Evolutionary conservation across 2,329 filamentous ascomycete species (phyloP).

Genomic region (Penicillium glabrum): DNA sequence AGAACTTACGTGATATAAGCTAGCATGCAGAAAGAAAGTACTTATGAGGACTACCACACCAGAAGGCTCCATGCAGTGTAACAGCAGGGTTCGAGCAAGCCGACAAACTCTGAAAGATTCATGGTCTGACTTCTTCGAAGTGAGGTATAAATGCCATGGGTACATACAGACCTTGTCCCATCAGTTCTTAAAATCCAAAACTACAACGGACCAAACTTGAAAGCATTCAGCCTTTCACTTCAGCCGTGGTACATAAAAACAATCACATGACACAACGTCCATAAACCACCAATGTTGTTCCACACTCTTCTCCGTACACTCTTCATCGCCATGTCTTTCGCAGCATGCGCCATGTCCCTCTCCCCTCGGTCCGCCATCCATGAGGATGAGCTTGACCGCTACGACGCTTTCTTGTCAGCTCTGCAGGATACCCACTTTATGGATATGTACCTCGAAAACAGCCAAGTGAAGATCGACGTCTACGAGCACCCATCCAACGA

Average conservation of each 20-base stretch:
- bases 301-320: neutral
- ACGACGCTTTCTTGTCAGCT: slow-evolving; percentile 1
- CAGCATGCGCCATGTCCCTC: neutral
- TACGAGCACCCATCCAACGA: slow-evolving; percentile 2
- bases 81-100: neutral
- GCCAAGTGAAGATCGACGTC: slow-evolving; percentile 6
- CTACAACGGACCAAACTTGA: too few species aligned
- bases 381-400: slow-evolving; percentile 7
- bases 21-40: neutral
- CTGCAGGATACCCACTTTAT: slow-evolving; percentile 3
- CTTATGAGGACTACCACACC: neutral
- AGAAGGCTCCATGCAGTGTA: neutral
- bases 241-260: neutral
- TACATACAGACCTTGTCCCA: neutral
- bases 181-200: neutral
- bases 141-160: neutral
- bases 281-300: neutral
- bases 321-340: neutral
- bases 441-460: slow-evolving; percentile 6
- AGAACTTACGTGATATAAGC: neutral
- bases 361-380: slow-evolving; percentile 3
- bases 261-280: neutral
- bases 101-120: neutral
- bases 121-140: neutral
- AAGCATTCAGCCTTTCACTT: too few species aligned